A percentile compares a stretch with the other conserved stretches of the same genome.
Conservation (phyloP, 1,284 basidiomycete species). For the Lentinus polychrous region DNA sequence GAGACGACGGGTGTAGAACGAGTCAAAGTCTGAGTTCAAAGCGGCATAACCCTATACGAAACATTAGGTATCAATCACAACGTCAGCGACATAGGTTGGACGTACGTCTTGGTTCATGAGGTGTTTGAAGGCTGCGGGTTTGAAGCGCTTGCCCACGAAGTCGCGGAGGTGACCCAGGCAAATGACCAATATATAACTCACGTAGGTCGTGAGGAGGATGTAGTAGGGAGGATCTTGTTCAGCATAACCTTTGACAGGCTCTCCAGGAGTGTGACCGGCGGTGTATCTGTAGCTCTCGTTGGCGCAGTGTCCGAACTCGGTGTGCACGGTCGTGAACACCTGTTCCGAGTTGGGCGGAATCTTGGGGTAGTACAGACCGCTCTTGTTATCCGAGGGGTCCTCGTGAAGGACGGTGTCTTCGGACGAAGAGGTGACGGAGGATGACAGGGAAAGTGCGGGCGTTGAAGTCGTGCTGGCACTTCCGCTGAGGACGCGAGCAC, state of each 20-base stretch:
- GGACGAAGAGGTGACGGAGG: slow-evolving; percentile 56
- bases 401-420: slow-evolving; percentile 59
- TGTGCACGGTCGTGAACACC: slow-evolving; percentile 69
- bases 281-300: slow-evolving; percentile 65
- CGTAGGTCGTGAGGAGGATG: slow-evolving; percentile 87
- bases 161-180: slow-evolving; percentile 90
- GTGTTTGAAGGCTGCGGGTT: slow-evolving; percentile 70
- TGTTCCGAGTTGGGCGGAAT: slow-evolving; percentile 70
- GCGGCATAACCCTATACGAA: slow-evolving; percentile 82
- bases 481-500: slow-evolving; percentile 26
- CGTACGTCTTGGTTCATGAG: slow-evolving; percentile 77
- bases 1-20: slow-evolving; percentile 95
- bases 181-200: slow-evolving; percentile 87
- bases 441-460: slow-evolving; percentile 63
- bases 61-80: slow-evolving; percentile 8
- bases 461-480: slow-evolving; percentile 42
- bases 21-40: slow-evolving; percentile 97
- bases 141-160: slow-evolving; percentile 87
- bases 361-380: slow-evolving; percentile 51
- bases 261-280: slow-evolving; percentile 53
- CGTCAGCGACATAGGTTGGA: slow-evolving; percentile 13
- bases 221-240: slow-evolving; percentile 86
- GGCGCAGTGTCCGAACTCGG: slow-evolving; percentile 82
- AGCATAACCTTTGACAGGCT: slow-evolving; percentile 42
- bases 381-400: slow-evolving; percentile 35